phyloP scores from a whole-genome alignment of 495 filamentous ascomycete species.

The Amniculicola lignicola region DNA sequence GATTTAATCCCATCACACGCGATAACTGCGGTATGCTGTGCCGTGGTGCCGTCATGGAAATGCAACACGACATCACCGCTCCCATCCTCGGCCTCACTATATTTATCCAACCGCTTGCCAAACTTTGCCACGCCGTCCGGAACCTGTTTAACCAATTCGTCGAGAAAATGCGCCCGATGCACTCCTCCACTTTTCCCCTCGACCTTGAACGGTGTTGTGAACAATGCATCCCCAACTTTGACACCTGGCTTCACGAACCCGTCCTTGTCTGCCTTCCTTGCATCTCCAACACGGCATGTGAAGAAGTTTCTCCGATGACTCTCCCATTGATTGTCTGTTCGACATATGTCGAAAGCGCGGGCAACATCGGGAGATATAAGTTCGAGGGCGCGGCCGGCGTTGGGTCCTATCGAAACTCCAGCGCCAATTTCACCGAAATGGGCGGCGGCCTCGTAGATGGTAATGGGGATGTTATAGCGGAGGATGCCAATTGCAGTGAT shows the following conservation, averaged over 20 bases:
- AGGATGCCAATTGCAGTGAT: slow-evolving; percentile 26
- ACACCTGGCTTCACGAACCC: slow-evolving; percentile 17
- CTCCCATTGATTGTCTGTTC: slow-evolving; percentile 34
- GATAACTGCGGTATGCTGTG: slow-evolving; percentile 47
- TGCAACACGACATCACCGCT: slow-evolving; percentile 43
- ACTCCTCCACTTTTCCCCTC: slow-evolving; percentile 41
- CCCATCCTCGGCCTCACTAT: slow-evolving; percentile 36
- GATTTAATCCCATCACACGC: slow-evolving; percentile 61
- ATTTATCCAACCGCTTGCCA: slow-evolving; percentile 41
- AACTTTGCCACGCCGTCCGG: slow-evolving; percentile 47
- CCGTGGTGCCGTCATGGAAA: slow-evolving; percentile 56
- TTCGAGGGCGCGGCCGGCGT: slow-evolving; percentile 56
- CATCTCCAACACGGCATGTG: slow-evolving; percentile 33
- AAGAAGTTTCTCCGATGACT: slow-evolving; percentile 31
- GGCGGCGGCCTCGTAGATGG: slow-evolving; percentile 32
- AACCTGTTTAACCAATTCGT: slow-evolving; percentile 55
- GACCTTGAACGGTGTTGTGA: slow-evolving; percentile 31
- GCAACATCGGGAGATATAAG: slow-evolving; percentile 50
- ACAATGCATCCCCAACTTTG: slow-evolving; percentile 36
- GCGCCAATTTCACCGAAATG: slow-evolving; percentile 54
- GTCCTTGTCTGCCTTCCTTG: slow-evolving; percentile 22
- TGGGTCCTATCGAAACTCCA: slow-evolving; percentile 59
- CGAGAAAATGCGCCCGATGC: slow-evolving; percentile 59
- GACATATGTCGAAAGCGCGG: slow-evolving; percentile 43
- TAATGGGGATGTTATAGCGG: slow-evolving; percentile 17